Percentiles rank a stretch among this genome's conserved stretches.
Evolutionary conservation across 345 rosid genomes (phyloP).

Genomic region (Pugionium cornutum): DNA sequence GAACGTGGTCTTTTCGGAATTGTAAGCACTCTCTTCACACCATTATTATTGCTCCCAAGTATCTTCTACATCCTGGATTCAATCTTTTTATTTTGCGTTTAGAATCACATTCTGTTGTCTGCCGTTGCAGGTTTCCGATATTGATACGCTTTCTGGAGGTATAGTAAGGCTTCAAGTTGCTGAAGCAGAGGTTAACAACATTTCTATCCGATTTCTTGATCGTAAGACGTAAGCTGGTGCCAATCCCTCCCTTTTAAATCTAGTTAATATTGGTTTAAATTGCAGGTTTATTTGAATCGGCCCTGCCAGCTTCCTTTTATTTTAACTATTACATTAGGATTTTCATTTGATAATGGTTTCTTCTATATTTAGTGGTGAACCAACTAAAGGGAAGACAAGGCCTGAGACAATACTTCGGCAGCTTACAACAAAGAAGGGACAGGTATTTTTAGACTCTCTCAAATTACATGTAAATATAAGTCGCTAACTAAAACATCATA

Average conservation of each 20-base stretch:
- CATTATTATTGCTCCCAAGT: neutral
- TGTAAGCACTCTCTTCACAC: conserved; percentile 49
- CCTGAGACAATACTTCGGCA: conserved; percentile 83
- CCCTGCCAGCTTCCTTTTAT: conserved; percentile 5
- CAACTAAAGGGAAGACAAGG: conserved; percentile 82
- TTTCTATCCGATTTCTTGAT: conserved; percentile 82
- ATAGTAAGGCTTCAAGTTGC: conserved; percentile 82
- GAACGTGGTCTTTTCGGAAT: conserved; percentile 93
- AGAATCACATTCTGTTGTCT: conserved; percentile 14
- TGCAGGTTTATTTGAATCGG: conserved; percentile 1
- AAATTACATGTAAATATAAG: conserved; percentile 1
- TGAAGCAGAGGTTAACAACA: conserved; percentile 92
- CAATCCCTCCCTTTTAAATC: conserved; percentile 19
- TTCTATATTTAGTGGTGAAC: conserved; percentile 75
- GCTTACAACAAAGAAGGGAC: conserved; percentile 95
- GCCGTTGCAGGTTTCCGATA: conserved; percentile 66
- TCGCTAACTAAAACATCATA: neutral
- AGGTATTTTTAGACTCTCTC: conserved; percentile 49
- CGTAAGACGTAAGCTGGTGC: conserved; percentile 76
- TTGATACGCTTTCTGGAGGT: conserved; percentile 94
- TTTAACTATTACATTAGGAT: neutral
- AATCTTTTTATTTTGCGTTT: neutral
- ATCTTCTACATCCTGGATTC: conserved; percentile 8
- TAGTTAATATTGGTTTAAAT: neutral
- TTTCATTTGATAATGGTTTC: conserved; percentile 15